Evolutionary conservation across 2,329 filamentous ascomycete species (phyloP).

Genomic region (Pyrenophora teres): DNA sequence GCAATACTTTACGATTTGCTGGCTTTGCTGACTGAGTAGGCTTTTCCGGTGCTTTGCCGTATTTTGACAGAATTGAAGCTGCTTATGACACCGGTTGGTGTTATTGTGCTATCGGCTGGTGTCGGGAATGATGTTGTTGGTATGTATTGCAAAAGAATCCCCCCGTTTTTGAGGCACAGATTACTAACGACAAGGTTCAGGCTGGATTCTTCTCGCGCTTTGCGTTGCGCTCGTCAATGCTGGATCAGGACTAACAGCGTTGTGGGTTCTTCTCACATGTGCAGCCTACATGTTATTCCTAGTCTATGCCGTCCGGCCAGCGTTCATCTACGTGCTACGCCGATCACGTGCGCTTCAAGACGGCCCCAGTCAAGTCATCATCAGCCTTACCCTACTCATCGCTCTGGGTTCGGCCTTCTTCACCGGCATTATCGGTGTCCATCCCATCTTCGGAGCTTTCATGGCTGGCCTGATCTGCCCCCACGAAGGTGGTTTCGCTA

Average conservation of each 20-base stretch:
- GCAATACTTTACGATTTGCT: no score
- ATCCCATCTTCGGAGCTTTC: conserved; percentile 94
- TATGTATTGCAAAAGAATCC: conserved; percentile 16
- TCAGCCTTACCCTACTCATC: conserved; percentile 80
- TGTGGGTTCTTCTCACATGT: conserved; percentile 80
- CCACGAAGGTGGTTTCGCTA: conserved; percentile 86
- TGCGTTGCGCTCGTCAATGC: conserved; percentile 94
- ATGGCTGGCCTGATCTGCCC: conserved; percentile 87
- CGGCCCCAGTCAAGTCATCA: conserved; percentile 83
- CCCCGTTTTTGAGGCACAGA: background rate
- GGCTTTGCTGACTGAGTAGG: conserved; percentile 47
- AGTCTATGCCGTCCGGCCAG: conserved; percentile 71
- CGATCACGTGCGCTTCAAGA: conserved; percentile 80
- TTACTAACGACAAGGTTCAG: conserved; percentile 24
- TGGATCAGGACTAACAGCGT: conserved; percentile 75
- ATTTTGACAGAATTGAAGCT: conserved; percentile 91
- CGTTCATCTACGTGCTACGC: conserved; percentile 74
- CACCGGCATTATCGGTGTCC: conserved; percentile 87
- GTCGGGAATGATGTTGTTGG: conserved; percentile 88
- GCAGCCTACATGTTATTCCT: conserved; percentile 79
- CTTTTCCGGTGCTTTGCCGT: conserved; percentile 87
- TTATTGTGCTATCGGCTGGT: conserved; percentile 87
- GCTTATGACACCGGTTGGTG: conserved; percentile 78
- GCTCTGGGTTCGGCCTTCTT: conserved; percentile 83
- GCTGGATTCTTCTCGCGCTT: conserved; percentile 90